phyloP scores from a whole-genome alignment of 1,284 basidiomycete genomes.

The Marasmius fiardii region DNA sequence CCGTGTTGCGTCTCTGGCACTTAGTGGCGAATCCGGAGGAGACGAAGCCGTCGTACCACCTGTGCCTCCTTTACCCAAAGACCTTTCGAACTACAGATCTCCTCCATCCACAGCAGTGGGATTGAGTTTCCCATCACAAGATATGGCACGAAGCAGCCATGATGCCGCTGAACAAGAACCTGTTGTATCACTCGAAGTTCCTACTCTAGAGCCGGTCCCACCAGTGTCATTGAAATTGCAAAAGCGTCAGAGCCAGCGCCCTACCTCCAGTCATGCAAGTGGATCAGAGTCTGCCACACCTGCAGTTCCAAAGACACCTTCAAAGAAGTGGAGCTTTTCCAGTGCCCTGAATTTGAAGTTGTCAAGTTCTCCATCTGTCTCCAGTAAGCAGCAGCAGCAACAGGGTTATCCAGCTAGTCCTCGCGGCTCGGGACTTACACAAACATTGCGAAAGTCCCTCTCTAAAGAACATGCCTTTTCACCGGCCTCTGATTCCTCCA shows the following conservation, averaged over 20 bases:
- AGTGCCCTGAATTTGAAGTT: constrained; percentile 84
- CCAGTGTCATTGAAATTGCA: constrained; percentile 4
- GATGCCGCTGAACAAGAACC: constrained; percentile 37
- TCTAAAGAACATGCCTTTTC: constrained; percentile 61
- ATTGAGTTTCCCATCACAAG: constrained; percentile 45
- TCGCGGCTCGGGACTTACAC: constrained; percentile 24
- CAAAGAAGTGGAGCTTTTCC: constrained; percentile 97
- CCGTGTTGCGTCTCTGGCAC: constrained; percentile 57
- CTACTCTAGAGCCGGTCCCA: constrained; percentile 23
- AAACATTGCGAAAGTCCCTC: constrained; percentile 62
- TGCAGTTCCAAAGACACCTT: constrained; percentile 63
- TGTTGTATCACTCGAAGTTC: constrained; percentile 52
- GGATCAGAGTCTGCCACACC: constrained; percentile 40
- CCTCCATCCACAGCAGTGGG: constrained; percentile 53
- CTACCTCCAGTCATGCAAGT: constrained; percentile 29
- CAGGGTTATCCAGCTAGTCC: constrained; percentile 58
- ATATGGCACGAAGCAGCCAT: constrained; percentile 32
- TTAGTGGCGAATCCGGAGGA: constrained; percentile 45
- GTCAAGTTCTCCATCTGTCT: constrained; percentile 62
- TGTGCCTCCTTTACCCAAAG: constrained; percentile 95
- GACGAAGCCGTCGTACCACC: constrained; percentile 81
- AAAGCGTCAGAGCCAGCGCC: constrained; percentile 35
- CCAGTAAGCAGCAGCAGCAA: constrained; percentile 45
- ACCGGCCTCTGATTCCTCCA: constrained; percentile 34
- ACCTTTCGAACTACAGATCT: constrained; percentile 76